A percentile compares a stretch with the other conserved stretches of the same genome.
phyloP scores from a whole-genome alignment of 106 monocot genomes.

The Iris macrosiphon region DNA sequence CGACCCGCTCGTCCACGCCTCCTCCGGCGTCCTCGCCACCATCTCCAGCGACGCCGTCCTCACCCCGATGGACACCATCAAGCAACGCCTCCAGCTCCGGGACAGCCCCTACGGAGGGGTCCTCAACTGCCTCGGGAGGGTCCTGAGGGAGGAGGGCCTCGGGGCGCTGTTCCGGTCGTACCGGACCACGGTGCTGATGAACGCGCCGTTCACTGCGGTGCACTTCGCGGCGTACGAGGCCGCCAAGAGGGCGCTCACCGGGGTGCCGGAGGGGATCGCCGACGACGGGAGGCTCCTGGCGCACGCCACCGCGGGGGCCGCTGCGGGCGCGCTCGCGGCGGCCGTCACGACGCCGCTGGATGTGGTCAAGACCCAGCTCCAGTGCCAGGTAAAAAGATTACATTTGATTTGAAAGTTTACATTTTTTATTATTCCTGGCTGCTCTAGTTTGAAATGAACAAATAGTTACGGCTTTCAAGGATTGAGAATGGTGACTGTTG shows the following conservation, averaged over 20 bases:
- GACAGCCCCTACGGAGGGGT: constrained; percentile 64
- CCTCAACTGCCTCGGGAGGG: constrained; percentile 47
- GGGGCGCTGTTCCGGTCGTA: constrained; percentile 59
- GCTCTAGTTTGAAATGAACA: too few species aligned
- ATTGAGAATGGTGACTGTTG: too few species aligned
- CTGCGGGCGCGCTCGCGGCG: constrained; percentile 58
- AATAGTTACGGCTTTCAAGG: too few species aligned
- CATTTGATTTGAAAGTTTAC: too few species aligned
- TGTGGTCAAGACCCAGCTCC: constrained; percentile 92
- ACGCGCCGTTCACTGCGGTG: constrained; percentile 76
- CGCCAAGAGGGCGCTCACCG: constrained; percentile 40
- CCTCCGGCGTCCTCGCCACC: constrained; percentile 67
- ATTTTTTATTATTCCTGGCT: too few species aligned
- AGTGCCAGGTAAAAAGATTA: constrained; percentile 97
- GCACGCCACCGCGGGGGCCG: constrained; percentile 64
- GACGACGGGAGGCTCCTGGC: constrained; percentile 44
- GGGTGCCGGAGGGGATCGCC: constrained; percentile 22
- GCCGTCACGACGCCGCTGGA: constrained; percentile 77
- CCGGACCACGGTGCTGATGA: constrained; percentile 74
- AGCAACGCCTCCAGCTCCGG: constrained; percentile 66
- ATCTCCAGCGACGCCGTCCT: constrained; percentile 82
- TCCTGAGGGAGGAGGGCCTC: constrained; percentile 57
- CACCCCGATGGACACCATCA: constrained; percentile 92
- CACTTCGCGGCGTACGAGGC: constrained; percentile 75
- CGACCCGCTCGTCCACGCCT: constrained; percentile 46